These are phyloP conservation scores for Trichomonas vaginalis DNA, from an alignment of 208 protist species.

Conservation along the genomic window DNA sequence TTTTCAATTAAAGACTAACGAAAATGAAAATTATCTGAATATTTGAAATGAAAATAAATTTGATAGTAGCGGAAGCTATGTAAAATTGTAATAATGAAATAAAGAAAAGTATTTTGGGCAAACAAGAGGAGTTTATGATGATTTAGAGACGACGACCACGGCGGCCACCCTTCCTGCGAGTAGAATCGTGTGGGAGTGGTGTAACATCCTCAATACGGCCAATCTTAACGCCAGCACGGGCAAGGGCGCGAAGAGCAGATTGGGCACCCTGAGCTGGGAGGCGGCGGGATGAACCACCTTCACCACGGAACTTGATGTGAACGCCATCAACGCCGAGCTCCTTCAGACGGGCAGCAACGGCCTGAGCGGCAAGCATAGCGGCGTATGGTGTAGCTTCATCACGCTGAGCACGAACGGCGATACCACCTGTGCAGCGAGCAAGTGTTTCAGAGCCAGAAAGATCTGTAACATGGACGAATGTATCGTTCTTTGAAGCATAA, in stretches of 20 bases:
- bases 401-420: slow-evolving; percentile 99
- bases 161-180: slow-evolving; percentile 68
- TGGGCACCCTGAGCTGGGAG: slow-evolving; percentile 64
- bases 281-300: background rate
- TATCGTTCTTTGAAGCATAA: slow-evolving; percentile 98
- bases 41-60: no score
- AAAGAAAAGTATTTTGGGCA: no score
- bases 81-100: no score
- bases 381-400: slow-evolving; percentile 99
- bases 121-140: background rate
- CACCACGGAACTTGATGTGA: slow-evolving; percentile 1
- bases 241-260: slow-evolving; percentile 93
- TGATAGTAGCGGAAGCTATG: no score
- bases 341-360: slow-evolving; percentile 81
- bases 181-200: slow-evolving; percentile 96
- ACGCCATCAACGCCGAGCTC: background rate
- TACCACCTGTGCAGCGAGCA: slow-evolving; percentile 93
- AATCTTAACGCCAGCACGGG: slow-evolving; percentile 95
- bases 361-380: slow-evolving; percentile 98
- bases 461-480: slow-evolving; percentile 99
- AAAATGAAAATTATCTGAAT: no score
- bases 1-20: no score
- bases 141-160: slow-evolving; percentile 38
- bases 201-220: slow-evolving; percentile 99
- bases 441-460: slow-evolving; percentile 94